These are phyloP conservation scores for Epichloe uncinata DNA, from an alignment of 2,329 filamentous ascomycete genomes.

Conservation along the genomic window DNA sequence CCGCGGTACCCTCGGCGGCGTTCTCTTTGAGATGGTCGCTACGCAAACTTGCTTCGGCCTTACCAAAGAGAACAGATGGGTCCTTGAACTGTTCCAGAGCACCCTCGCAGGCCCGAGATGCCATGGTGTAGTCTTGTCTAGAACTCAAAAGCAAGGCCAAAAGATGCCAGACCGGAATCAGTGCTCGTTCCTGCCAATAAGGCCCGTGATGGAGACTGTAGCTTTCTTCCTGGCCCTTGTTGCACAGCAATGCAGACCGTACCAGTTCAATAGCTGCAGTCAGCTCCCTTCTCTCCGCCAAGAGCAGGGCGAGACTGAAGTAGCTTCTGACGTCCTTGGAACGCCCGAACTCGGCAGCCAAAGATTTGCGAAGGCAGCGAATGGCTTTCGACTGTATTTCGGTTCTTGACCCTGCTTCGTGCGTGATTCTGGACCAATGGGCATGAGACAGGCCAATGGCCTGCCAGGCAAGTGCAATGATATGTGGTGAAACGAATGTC, in stretches of 20 bases:
- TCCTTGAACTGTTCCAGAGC: constrained; percentile 83
- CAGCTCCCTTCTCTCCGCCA: constrained; percentile 77
- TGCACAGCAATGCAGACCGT: constrained; percentile 58
- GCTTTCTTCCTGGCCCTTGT: constrained; percentile 32
- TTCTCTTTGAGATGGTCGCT: constrained; percentile 55
- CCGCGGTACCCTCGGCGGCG: constrained; percentile 17
- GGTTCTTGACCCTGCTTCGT: constrained; percentile 55
- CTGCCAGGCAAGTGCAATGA: constrained; percentile 62
- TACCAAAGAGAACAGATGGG: constrained; percentile 54
- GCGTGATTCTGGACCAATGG: constrained; percentile 75
- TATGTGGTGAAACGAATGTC: constrained; percentile 39
- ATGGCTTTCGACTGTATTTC: constrained; percentile 69
- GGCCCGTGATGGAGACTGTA: constrained; percentile 32
- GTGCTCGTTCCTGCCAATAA: constrained; percentile 48
- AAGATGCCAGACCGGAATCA: constrained; percentile 83
- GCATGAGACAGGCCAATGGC: constrained; percentile 77
- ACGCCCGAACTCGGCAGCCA: constrained; percentile 52
- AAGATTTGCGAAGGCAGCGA: constrained; percentile 57
- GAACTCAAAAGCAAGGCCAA: constrained; percentile 76
- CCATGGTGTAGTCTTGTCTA: constrained; percentile 70
- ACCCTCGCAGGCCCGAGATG: constrained; percentile 71
- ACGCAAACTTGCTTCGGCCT: constrained; percentile 39
- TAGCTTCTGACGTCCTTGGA: constrained; percentile 60
- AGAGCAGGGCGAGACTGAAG: constrained; percentile 70
- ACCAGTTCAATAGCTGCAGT: constrained; percentile 68